These are phyloP conservation scores for Verticillium zaregamsianum DNA, from an alignment of 2,329 filamentous ascomycete genomes.

Conservation along the genomic window DNA sequence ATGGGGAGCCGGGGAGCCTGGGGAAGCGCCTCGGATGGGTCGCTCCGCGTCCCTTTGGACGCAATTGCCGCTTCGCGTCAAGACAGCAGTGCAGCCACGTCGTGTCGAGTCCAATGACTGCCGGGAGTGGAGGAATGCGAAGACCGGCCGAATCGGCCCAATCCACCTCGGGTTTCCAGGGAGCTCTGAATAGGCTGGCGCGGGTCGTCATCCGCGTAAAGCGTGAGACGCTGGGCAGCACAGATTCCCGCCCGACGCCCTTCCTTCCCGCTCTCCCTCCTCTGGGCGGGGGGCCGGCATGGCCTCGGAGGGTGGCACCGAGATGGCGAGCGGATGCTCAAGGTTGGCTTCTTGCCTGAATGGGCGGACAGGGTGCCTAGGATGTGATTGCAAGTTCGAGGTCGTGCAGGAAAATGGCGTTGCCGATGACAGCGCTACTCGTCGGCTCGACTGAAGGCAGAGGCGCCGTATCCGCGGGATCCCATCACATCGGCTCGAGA, in stretches of 20 bases:
- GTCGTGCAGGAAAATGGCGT: not conserved
- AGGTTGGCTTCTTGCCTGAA: not conserved
- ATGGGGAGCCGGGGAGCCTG: not conserved
- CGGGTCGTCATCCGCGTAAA: not conserved
- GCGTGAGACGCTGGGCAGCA: not conserved
- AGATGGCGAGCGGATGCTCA: not conserved
- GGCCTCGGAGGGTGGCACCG: not conserved
- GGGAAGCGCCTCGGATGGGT: not conserved
- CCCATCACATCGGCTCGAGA: not conserved
- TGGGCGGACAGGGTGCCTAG: not conserved
- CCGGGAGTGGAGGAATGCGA: not conserved
- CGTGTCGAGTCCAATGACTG: not conserved
- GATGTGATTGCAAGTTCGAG: not conserved
- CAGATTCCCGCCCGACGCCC: not conserved
- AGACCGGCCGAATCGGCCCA: slow-evolving; percentile 2
- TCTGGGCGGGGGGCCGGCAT: not conserved
- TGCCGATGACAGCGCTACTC: not conserved
- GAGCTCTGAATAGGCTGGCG: not conserved
- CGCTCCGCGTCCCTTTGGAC: not conserved
- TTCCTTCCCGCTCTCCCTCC: not conserved
- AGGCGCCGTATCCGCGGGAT: not conserved
- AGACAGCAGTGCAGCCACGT: not conserved
- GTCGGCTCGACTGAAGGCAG: not conserved
- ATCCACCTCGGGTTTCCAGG: not conserved
- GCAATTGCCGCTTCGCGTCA: not conserved